Conservation (phyloP, 2,329 filamentous ascomycete genomes). For the Phialocephala subalpina region DNA sequence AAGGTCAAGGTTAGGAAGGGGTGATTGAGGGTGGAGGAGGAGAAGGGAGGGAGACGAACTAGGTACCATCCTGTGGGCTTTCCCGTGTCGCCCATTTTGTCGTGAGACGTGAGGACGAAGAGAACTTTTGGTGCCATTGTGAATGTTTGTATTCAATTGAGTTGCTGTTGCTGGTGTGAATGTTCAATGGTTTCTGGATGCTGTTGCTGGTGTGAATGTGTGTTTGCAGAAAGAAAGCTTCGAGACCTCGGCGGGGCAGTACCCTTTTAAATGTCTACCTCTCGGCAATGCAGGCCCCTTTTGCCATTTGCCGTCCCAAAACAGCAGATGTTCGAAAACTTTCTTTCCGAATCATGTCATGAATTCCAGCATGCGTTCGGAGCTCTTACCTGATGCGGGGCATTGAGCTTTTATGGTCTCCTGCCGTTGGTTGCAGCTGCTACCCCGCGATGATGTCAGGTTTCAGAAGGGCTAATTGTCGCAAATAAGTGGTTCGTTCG, state of each 20-base stretch:
- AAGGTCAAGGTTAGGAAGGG: constrained; percentile 23
- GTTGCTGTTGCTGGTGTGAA: background rate
- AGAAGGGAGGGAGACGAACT: constrained; percentile 40
- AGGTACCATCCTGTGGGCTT: constrained; percentile 63
- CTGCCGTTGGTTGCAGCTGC: background rate
- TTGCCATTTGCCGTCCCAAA: background rate
- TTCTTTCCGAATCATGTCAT: background rate
- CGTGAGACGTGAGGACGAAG: constrained; percentile 58
- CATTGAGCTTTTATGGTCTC: background rate
- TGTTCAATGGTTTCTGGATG: no score
- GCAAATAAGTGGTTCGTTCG: background rate
- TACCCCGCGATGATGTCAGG: constrained; percentile 25
- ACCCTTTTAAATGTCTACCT: no score
- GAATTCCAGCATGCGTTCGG: background rate
- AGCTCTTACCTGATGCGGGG: background rate
- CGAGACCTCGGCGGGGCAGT: no score
- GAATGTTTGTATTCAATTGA: background rate
- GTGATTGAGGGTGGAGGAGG: background rate
- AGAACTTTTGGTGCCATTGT: constrained; percentile 54
- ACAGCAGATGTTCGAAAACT: background rate
- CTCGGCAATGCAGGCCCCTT: background rate
- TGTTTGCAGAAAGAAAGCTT: no score
- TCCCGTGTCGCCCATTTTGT: constrained; percentile 38
- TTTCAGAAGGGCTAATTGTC: background rate
- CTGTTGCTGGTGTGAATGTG: background rate